A percentile compares a stretch with the other conserved stretches of the same genome.
These are phyloP conservation scores for Tylopilus intermedius DNA, from an alignment of 768 basidiomycete species.

Conservation along the genomic window DNA sequence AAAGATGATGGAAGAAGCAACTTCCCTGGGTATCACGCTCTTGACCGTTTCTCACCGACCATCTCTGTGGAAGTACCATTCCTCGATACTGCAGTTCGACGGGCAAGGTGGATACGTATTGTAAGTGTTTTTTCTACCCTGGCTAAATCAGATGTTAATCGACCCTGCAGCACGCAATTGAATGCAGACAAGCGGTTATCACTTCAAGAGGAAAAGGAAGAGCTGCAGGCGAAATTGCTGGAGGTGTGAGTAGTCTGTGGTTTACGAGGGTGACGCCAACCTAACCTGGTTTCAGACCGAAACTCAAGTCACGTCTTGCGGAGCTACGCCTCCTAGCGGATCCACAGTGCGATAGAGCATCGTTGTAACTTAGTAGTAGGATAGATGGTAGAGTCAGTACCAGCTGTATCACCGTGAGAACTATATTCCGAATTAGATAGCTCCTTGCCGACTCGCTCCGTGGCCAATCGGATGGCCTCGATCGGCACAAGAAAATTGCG, in stretches of 20 bases:
- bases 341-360: slow-evolving; percentile 10
- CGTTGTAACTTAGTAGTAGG: not conserved
- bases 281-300: slow-evolving; percentile 49
- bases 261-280: not conserved
- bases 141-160: not conserved
- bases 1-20: slow-evolving; percentile 91
- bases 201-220: slow-evolving; percentile 92
- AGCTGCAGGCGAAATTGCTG: slow-evolving; percentile 74
- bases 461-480: slow-evolving; percentile 27
- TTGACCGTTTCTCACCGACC: slow-evolving; percentile 94
- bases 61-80: slow-evolving; percentile 89
- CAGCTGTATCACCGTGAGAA: slow-evolving; percentile 3
- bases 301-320: slow-evolving; percentile 69
- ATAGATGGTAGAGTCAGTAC: not conserved
- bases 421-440: not conserved
- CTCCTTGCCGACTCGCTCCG: slow-evolving; percentile 16
- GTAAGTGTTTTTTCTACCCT: slow-evolving; percentile 42
- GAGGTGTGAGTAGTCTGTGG: slow-evolving; percentile 62
- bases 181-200: slow-evolving; percentile 87
- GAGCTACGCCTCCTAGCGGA: slow-evolving; percentile 51
- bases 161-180: slow-evolving; percentile 62
- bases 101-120: slow-evolving; percentile 95
- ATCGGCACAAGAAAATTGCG: slow-evolving; percentile 15
- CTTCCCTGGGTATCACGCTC: slow-evolving; percentile 81
- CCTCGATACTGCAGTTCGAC: slow-evolving; percentile 85